phyloP scores from a whole-genome alignment of 2,329 filamentous ascomycete genomes.

The Colletotrichum nymphaeae region DNA sequence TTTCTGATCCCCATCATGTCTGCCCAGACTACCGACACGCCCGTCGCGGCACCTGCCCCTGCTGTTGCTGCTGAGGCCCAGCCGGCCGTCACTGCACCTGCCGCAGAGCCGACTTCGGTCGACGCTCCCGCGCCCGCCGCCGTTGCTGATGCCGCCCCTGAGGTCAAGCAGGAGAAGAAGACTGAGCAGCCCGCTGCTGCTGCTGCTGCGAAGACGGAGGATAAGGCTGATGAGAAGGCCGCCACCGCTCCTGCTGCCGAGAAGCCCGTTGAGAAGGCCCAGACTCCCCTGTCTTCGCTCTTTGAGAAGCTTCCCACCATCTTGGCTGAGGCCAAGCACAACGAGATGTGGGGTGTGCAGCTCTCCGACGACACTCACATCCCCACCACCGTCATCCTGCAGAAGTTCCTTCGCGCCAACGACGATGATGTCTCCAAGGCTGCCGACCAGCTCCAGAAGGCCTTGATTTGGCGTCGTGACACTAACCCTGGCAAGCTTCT shows the following conservation, averaged over 20 bases:
- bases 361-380: conserved; percentile 70
- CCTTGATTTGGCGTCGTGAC: conserved; percentile 85
- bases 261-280: conserved; percentile 35
- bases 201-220: conserved; percentile 46
- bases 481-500: conserved; percentile 77
- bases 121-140: conserved; percentile 27
- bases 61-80: conserved; percentile 2
- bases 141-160: conserved; percentile 38
- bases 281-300: conserved; percentile 63
- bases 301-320: conserved; percentile 69
- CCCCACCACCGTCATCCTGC: conserved; percentile 84
- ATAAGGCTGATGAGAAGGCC: conserved; percentile 37
- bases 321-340: conserved; percentile 67
- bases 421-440: conserved; percentile 79
- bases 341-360: conserved; percentile 88
- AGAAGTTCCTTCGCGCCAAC: conserved; percentile 95
- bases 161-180: conserved; percentile 15
- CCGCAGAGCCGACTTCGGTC: conserved; percentile 30
- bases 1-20: conserved; percentile 41
- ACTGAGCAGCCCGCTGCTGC: conserved; percentile 28
- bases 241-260: conserved; percentile 2
- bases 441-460: conserved; percentile 80
- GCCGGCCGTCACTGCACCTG: conserved; percentile 35
- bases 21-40: conserved; percentile 37
- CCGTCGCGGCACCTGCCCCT: conserved; percentile 9